These are phyloP conservation scores for Tetratostichococcus sp. DNA, from an alignment of 139 green algal species.

Conservation along the genomic window DNA sequence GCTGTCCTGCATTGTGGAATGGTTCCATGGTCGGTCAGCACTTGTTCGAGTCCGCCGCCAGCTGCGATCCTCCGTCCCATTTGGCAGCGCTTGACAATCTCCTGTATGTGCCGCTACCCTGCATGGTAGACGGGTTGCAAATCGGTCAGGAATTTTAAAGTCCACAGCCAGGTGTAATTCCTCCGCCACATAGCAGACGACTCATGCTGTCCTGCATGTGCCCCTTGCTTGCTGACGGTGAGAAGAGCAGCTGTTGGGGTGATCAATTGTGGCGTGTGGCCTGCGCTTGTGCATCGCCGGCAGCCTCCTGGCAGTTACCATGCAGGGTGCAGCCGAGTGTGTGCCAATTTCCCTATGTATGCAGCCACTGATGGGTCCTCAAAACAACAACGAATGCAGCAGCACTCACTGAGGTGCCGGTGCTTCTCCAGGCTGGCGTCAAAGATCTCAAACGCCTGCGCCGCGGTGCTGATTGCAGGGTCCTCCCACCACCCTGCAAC, in stretches of 20 bases:
- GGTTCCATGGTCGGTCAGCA: neutral
- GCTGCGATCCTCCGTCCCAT: neutral
- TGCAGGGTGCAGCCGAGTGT: neutral
- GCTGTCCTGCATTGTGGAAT: conserved; percentile 24
- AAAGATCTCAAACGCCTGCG: neutral
- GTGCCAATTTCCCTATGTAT: too few relatives aligned
- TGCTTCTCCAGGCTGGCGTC: neutral
- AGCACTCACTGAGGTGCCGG: conserved; percentile 25
- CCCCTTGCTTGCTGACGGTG: too few relatives aligned
- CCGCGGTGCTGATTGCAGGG: neutral
- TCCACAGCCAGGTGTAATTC: too few relatives aligned
- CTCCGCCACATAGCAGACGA: too few relatives aligned
- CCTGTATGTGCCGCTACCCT: conserved; percentile 40
- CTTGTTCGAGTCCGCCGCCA: neutral
- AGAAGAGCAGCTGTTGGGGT: too few relatives aligned
- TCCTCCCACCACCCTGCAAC: neutral
- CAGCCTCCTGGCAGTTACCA: too few relatives aligned
- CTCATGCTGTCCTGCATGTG: too few relatives aligned
- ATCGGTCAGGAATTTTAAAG: neutral
- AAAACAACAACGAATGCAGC: neutral
- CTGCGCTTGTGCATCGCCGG: too few relatives aligned
- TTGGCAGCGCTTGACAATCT: neutral
- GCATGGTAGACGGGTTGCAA: neutral
- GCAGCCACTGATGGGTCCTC: neutral
- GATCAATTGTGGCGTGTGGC: too few relatives aligned